A percentile compares a stretch with the other conserved stretches of the same genome.
phyloP scores from a whole-genome alignment of 2,329 filamentous ascomycete species.

The Cladosporium velox region DNA sequence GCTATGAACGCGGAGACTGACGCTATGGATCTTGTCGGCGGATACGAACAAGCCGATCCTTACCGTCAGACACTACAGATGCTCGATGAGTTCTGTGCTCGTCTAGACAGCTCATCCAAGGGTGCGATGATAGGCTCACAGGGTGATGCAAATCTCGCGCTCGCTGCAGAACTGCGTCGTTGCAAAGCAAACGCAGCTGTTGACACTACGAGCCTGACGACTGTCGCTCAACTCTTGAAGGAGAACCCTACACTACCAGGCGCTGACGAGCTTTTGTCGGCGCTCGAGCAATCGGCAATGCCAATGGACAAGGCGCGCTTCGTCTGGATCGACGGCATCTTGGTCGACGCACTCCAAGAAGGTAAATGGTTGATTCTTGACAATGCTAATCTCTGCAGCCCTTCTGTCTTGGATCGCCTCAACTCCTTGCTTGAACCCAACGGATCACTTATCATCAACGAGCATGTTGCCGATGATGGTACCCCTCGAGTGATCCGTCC shows the following conservation, averaged over 20 bases:
- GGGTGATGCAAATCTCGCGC: background rate
- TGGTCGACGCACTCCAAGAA: conserved; percentile 81
- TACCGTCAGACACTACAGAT: conserved; percentile 50
- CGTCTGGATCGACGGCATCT: conserved; percentile 92
- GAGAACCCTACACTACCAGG: conserved; percentile 10
- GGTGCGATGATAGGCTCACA: conserved; percentile 2
- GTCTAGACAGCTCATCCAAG: conserved; percentile 20
- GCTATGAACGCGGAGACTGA: conserved; percentile 94
- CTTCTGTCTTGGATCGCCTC: conserved; percentile 88
- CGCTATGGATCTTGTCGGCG: conserved; percentile 94
- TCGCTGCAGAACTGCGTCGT: conserved; percentile 20
- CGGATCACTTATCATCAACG: conserved; percentile 86
- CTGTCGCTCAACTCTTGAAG: conserved; percentile 20
- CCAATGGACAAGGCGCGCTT: conserved; percentile 75
- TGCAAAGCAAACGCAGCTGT: conserved; percentile 15
- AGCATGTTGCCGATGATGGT: conserved; percentile 82
- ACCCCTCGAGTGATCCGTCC: conserved; percentile 77
- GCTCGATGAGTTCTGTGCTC: conserved; percentile 25
- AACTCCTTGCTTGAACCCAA: conserved; percentile 93
- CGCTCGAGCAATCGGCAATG: conserved; percentile 18
- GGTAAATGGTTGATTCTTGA: conserved; percentile 94
- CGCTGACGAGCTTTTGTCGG: conserved; percentile 19
- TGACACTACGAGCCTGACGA: conserved; percentile 12
- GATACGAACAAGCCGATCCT: conserved; percentile 91
- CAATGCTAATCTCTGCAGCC: conserved; percentile 95